phyloP scores from a whole-genome alignment of 169 alveolate species.

The Prorocentrum cordatum region DNA sequence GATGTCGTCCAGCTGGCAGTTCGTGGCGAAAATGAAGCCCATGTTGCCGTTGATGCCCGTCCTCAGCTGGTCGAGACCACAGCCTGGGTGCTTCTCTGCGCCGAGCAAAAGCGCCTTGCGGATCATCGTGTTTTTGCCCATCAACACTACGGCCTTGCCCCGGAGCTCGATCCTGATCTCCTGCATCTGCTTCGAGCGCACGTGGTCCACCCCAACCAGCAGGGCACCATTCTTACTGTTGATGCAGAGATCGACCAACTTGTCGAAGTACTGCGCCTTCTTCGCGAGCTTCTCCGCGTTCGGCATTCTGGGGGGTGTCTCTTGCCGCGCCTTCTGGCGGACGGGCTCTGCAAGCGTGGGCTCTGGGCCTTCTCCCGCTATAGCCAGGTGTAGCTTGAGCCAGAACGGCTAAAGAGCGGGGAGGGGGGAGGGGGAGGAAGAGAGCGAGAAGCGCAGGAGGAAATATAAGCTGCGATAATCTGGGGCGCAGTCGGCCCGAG shows the following conservation, averaged over 20 bases:
- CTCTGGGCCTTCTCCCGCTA: too few species aligned
- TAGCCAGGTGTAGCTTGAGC: too few species aligned
- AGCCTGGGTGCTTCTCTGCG: conserved; percentile 32
- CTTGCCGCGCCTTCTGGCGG: too few species aligned
- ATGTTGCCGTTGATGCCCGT: conserved; percentile 87
- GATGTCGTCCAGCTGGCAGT: conserved; percentile 67
- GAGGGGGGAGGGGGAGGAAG: too few species aligned
- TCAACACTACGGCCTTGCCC: conserved; percentile 49
- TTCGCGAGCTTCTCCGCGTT: conserved; percentile 66
- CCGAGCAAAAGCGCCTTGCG: conserved; percentile 49
- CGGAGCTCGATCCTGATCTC: conserved; percentile 44
- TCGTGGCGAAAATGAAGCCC: conserved; percentile 93
- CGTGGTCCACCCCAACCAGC: conserved; percentile 2
- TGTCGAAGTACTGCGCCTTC: conserved; percentile 58
- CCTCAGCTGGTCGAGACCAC: conserved; percentile 80
- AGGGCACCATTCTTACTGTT: conserved; percentile 35
- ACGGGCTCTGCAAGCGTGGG: too few species aligned
- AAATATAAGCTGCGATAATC: too few species aligned
- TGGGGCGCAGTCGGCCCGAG: too few species aligned
- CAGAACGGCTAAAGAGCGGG: too few species aligned
- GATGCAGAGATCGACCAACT: conserved; percentile 53
- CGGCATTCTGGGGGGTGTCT: conserved; percentile 63
- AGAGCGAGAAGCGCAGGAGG: too few species aligned
- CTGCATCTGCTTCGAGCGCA: conserved; percentile 6
- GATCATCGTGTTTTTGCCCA: conserved; percentile 70